Conservation (phyloP, 2,329 filamentous ascomycete genomes). For the Calonectria honghensis region DNA sequence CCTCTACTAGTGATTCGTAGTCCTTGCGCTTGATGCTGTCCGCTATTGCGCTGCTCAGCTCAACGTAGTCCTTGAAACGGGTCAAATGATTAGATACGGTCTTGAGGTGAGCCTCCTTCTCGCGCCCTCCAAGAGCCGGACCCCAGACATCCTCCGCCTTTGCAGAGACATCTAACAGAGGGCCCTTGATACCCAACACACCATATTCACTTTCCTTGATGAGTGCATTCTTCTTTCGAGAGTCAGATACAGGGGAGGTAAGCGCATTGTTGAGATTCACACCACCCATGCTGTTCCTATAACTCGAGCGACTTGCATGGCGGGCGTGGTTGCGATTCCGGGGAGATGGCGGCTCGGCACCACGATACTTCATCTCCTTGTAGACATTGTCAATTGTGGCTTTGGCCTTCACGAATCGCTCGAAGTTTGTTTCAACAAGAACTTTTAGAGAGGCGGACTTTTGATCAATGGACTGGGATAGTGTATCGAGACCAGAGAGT, state of each 20-base stretch:
- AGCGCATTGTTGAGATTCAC: constrained; percentile 62
- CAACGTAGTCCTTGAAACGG: constrained; percentile 87
- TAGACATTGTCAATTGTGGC: constrained; percentile 99
- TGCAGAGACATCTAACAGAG: constrained; percentile 90
- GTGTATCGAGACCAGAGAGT: constrained; percentile 86
- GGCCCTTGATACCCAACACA: constrained; percentile 89
- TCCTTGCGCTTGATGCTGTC: constrained; percentile 94
- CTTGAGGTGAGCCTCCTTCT: constrained; percentile 92
- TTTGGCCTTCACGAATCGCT: constrained; percentile 97
- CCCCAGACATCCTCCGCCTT: constrained; percentile 99
- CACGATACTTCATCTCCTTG: constrained; percentile 92
- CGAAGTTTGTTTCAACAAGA: constrained; percentile 97
- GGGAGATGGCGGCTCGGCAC: constrained; percentile 70
- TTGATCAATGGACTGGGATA: constrained; percentile 95
- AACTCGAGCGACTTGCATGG: constrained; percentile 80
- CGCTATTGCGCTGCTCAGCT: constrained; percentile 84
- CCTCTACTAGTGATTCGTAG: constrained; percentile 90
- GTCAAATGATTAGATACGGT: constrained; percentile 85
- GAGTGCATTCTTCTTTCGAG: constrained; percentile 89
- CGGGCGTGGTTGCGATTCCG: constrained; percentile 74
- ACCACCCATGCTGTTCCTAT: constrained; percentile 71
- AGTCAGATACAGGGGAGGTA: constrained; percentile 68
- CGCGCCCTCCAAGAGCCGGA: constrained; percentile 90
- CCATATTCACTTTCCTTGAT: constrained; percentile 95
- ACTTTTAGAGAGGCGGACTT: constrained; percentile 98